Evolutionary conservation across 2,329 filamentous ascomycete species (phyloP).

Genomic region (Colletotrichum tabaci): DNA sequence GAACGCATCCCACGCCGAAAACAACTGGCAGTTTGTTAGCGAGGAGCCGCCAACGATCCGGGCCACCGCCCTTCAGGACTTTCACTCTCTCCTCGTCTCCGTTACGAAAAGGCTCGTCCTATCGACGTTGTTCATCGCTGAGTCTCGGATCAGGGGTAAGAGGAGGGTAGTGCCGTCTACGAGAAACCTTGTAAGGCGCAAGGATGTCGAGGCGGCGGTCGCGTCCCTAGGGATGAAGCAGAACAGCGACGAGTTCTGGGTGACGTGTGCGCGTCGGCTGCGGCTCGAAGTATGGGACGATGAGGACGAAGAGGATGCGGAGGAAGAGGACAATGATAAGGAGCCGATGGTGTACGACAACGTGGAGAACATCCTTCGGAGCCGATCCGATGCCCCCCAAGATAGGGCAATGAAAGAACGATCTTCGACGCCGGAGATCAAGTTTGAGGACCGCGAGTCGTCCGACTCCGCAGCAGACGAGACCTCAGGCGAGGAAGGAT

Average conservation of each 20-base stretch:
- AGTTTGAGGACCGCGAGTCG: slow-evolving; percentile 6
- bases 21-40: slow-evolving; percentile 77
- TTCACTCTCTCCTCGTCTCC: slow-evolving; percentile 77
- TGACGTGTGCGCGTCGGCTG: slow-evolving; percentile 63
- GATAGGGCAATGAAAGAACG: neutral
- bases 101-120: slow-evolving; percentile 80
- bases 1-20: slow-evolving; percentile 74
- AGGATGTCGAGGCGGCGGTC: slow-evolving; percentile 66
- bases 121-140: slow-evolving; percentile 78
- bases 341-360: slow-evolving; percentile 59
- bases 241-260: slow-evolving; percentile 62
- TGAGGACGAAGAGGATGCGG: slow-evolving; percentile 19
- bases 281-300: slow-evolving; percentile 63
- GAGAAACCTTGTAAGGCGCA: slow-evolving; percentile 53
- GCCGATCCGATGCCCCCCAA: slow-evolving; percentile 1
- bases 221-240: slow-evolving; percentile 61
- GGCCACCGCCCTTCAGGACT: slow-evolving; percentile 82
- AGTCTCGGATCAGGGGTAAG: slow-evolving; percentile 75
- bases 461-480: slow-evolving; percentile 9
- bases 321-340: slow-evolving; percentile 42
- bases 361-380: slow-evolving; percentile 58
- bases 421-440: slow-evolving; percentile 12
- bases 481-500: slow-evolving; percentile 6
- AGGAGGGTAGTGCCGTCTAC: slow-evolving; percentile 47
- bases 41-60: slow-evolving; percentile 79